Conservation (phyloP, 352 stramenopile species). For the Peronospora tabacina region DNA sequence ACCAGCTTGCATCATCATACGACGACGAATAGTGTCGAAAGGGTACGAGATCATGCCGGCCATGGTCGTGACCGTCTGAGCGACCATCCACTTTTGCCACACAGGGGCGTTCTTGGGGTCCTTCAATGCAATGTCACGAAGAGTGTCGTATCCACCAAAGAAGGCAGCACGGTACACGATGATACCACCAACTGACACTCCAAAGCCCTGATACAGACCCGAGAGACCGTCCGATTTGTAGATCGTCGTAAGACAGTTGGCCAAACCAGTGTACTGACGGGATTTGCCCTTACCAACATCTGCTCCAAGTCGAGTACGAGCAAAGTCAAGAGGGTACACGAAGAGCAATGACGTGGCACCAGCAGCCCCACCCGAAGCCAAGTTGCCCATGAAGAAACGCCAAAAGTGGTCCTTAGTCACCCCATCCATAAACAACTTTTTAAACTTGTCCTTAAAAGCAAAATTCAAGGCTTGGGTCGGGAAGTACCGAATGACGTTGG, state of each 20-base stretch:
- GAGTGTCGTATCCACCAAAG: conserved; percentile 98
- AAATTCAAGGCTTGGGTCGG: conserved; percentile 91
- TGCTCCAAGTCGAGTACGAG: conserved; percentile 96
- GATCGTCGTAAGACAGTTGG: conserved; percentile 96
- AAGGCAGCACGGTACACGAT: conserved; percentile 98
- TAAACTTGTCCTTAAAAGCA: conserved; percentile 92
- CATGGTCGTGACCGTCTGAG: conserved; percentile 86
- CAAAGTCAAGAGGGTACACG: conserved; percentile 97
- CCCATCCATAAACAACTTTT: conserved; percentile 81
- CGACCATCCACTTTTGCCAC: conserved; percentile 88
- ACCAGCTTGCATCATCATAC: conserved; percentile 97
- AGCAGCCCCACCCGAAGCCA: conserved; percentile 95
- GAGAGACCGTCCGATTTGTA: conserved; percentile 86
- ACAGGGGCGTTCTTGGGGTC: conserved; percentile 84
- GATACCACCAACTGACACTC: conserved; percentile 96
- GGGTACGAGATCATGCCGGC: conserved; percentile 94
- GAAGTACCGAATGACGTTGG: conserved; percentile 91
- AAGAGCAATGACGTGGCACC: conserved; percentile 95
- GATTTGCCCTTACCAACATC: conserved; percentile 96
- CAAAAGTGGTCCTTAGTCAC: conserved; percentile 95
- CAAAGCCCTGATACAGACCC: conserved; percentile 98
- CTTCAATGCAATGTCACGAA: conserved; percentile 83
- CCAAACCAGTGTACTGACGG: conserved; percentile 95
- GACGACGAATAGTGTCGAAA: conserved; percentile 92
- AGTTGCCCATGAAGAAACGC: conserved; percentile 98